Percentiles rank a stretch among this genome's conserved stretches.
These are phyloP conservation scores for Phytophthora fragariaefolia DNA, from an alignment of 352 stramenopile species.

Conservation along the genomic window DNA sequence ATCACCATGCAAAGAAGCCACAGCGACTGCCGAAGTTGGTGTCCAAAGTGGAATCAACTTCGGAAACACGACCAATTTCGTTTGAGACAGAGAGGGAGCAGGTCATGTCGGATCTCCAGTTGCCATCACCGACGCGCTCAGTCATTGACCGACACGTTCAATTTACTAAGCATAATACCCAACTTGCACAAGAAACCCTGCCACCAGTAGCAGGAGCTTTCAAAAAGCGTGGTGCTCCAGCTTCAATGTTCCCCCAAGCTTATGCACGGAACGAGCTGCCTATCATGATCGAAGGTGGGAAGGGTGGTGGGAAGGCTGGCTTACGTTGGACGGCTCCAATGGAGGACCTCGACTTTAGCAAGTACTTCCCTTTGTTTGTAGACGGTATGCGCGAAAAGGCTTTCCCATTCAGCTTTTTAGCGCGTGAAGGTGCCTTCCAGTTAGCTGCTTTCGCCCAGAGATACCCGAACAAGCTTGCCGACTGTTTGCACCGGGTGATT, in stretches of 20 bases:
- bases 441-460: constrained; percentile 74
- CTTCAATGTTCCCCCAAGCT: constrained; percentile 62
- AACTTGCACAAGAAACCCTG: constrained; percentile 37
- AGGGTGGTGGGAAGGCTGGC: constrained; percentile 38
- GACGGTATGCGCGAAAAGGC: constrained; percentile 86
- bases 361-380: constrained; percentile 93
- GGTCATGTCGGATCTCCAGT: constrained; percentile 57
- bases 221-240: constrained; percentile 48
- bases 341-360: constrained; percentile 77
- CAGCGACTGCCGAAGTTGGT: constrained; percentile 56
- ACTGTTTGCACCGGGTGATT: constrained; percentile 72
- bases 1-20: constrained; percentile 43
- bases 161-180: constrained; percentile 50
- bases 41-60: constrained; percentile 22
- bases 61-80: constrained; percentile 36
- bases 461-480: constrained; percentile 67
- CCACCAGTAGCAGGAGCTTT: constrained; percentile 64
- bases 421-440: constrained; percentile 82
- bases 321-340: constrained; percentile 68
- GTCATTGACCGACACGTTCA: constrained; percentile 64
- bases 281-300: constrained; percentile 74
- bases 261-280: constrained; percentile 72
- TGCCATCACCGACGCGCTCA: constrained; percentile 65
- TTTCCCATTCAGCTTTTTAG: constrained; percentile 84
- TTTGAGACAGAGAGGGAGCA: constrained; percentile 57